Evolutionary conservation across 306 rosid genomes (phyloP), one percentile per base, ranked within the genome.

Genomic region (Heteromeles arbutifolia): DNA sequence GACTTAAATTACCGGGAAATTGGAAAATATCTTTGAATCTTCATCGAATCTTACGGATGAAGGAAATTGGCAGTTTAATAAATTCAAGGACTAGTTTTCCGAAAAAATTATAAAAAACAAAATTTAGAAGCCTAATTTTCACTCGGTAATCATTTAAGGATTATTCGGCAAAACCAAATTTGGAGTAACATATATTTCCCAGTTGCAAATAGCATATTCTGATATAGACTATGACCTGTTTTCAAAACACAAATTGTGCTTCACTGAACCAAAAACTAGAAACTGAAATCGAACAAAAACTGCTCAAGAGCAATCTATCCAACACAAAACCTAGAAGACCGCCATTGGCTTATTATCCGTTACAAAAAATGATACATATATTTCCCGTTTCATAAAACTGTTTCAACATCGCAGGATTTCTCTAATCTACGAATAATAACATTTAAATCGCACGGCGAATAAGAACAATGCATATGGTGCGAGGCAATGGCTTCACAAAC

Each of bases 401-500:
- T n/a, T 69, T 43, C 54, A n/a, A 21, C 25, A 77, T 19, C 14
- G 17, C 57, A 4, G 67, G 6, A 39, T 57, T 28, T 74, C 39
- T 10, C 32, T n/a, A 31, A 19, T 37, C 67, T 39, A 17, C 0
- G 26, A 17, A 63, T 6, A 54, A 56, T 18, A 78, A 13, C 43
- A 21, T 50, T 12, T 22, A 65, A 61, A 73, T 54, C 50, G 21
- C 37, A 19, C 21, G 45, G 43, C 41, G 17, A 44, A 6, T 58
- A 68, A 21, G 29, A 65, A 17, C 19, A 67, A 39, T 21, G 31
- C 41, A 11, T 41, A 45, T 3, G 24, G 74, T 43, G 63, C 44
- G 8, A 74, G 66, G 69, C 73, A 78, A 62, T 25, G 70, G 65
- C 72, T 69, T 73, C 72, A 72, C 70, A 53, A 72, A 74, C 54